Percentiles rank a stretch among this genome's conserved stretches.
phyloP scores from a whole-genome alignment of 257 asterid genomes.

The Solanum ossicruentum region DNA sequence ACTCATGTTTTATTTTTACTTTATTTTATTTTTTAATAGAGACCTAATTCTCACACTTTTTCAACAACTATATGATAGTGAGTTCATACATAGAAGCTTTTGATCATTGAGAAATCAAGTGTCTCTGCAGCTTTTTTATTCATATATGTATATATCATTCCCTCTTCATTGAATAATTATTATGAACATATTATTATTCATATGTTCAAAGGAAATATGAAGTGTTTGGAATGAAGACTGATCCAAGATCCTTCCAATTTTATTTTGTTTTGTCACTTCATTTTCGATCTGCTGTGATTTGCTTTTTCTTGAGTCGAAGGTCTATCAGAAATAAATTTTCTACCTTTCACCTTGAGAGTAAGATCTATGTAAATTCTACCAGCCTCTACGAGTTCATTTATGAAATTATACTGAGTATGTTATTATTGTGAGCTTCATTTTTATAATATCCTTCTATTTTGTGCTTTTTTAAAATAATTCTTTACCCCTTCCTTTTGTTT shows the following conservation, averaged over 20 bases:
- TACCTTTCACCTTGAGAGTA: too few species aligned
- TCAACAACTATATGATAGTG: conserved; percentile 1
- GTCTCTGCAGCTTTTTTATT: conserved; percentile 15
- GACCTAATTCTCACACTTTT: conserved; percentile 6
- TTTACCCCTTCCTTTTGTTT: neutral
- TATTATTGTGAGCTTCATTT: neutral
- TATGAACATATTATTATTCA: neutral
- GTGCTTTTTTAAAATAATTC: neutral
- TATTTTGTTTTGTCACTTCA: neutral
- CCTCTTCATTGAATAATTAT: conserved; percentile 19
- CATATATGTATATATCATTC: neutral
- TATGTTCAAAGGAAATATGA: conserved; percentile 12
- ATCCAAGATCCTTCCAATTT: conserved; percentile 24
- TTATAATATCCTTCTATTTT: neutral
- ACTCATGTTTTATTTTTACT: neutral
- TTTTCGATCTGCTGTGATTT: neutral
- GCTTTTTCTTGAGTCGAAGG: neutral
- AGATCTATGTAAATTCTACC: fast-evolving
- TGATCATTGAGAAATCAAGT: conserved; percentile 18
- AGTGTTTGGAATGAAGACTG: conserved; percentile 87
- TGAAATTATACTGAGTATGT: neutral
- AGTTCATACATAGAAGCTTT: neutral
- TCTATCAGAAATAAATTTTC: neutral
- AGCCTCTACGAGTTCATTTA: neutral
- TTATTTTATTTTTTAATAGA: neutral